Percentiles rank a stretch among this genome's conserved stretches.
These are phyloP conservation scores for Adiantum capillusveneris DNA, from an alignment of 75 land plant genomes.

Conservation along the genomic window DNA sequence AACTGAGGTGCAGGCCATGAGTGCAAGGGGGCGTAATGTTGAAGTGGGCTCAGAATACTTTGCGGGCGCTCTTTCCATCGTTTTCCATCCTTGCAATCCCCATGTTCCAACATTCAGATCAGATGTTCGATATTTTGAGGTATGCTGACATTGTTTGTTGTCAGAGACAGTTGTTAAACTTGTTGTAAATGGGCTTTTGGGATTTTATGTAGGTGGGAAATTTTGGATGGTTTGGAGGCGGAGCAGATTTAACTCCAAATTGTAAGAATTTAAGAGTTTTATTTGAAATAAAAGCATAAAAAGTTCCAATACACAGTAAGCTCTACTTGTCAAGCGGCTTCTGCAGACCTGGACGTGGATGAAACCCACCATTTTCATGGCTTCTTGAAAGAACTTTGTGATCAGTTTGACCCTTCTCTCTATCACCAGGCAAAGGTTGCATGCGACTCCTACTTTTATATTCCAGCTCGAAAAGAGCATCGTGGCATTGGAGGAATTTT, in stretches of 20 bases:
- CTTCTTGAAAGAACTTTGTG: constrained; percentile 35
- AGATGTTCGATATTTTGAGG: constrained; percentile 42
- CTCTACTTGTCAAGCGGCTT: not conserved
- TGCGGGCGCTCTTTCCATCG: constrained; percentile 44
- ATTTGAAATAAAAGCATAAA: too few relatives aligned
- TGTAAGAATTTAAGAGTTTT: constrained; percentile 18
- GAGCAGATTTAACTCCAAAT: constrained; percentile 40
- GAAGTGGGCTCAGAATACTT: constrained; percentile 31
- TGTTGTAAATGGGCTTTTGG: not conserved
- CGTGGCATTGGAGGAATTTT: constrained; percentile 42
- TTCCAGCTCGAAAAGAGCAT: constrained; percentile 36
- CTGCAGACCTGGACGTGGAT: constrained; percentile 32
- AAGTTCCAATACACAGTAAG: too few relatives aligned
- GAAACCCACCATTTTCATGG: constrained; percentile 25
- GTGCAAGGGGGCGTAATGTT: constrained; percentile 22
- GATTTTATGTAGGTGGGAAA: constrained; percentile 9
- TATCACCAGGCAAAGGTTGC: constrained; percentile 20
- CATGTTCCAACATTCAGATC: constrained; percentile 41
- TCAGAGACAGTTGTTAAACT: too few relatives aligned
- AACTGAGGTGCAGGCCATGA: constrained; percentile 29
- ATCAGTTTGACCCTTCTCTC: constrained; percentile 19
- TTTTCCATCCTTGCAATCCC: constrained; percentile 36
- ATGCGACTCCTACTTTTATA: constrained; percentile 37
- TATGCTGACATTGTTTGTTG: too few relatives aligned
- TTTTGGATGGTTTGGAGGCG: constrained; percentile 45